Evolutionary conservation across 768 basidiomycete genomes (phyloP).

Genomic region (Lactarius pseudohatsudake): DNA sequence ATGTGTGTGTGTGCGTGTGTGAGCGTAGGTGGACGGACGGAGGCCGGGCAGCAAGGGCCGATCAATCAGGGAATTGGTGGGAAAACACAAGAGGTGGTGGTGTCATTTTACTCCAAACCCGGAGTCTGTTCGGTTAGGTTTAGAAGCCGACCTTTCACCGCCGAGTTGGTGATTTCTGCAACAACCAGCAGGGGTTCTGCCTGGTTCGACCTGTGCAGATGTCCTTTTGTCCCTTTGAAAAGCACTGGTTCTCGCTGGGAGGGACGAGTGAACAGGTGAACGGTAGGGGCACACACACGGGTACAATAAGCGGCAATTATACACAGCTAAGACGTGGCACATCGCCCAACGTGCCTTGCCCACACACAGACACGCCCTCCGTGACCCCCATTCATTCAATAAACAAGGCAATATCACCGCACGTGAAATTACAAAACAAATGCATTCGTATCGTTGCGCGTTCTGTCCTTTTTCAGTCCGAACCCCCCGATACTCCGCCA

Average conservation of each 20-base stretch:
- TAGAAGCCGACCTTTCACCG: conserved; percentile 19
- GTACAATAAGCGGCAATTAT: background rate
- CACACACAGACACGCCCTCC: conserved; percentile 1
- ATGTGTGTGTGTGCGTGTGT: background rate
- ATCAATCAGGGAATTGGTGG: background rate
- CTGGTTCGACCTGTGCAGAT: background rate
- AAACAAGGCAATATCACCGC: background rate
- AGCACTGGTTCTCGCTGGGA: too few species aligned
- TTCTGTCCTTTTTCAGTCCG: background rate
- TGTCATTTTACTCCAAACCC: background rate
- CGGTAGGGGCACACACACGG: background rate
- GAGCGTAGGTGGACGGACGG: background rate
- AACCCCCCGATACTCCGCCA: background rate
- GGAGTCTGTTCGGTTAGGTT: conserved; percentile 17
- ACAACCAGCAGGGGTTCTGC: background rate
- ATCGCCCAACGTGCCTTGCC: background rate
- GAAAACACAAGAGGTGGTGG: too few species aligned
- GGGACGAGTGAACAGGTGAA: background rate
- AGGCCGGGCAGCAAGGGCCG: conserved; percentile 9
- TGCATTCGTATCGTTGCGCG: background rate
- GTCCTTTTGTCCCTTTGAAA: background rate
- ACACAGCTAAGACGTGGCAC: background rate
- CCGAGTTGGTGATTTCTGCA: background rate
- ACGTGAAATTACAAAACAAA: conserved; percentile 1
- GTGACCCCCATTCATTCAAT: background rate